These are phyloP conservation scores for Hysterium pulicare DNA, from an alignment of 2,329 filamentous ascomycete species.

Conservation along the genomic window DNA sequence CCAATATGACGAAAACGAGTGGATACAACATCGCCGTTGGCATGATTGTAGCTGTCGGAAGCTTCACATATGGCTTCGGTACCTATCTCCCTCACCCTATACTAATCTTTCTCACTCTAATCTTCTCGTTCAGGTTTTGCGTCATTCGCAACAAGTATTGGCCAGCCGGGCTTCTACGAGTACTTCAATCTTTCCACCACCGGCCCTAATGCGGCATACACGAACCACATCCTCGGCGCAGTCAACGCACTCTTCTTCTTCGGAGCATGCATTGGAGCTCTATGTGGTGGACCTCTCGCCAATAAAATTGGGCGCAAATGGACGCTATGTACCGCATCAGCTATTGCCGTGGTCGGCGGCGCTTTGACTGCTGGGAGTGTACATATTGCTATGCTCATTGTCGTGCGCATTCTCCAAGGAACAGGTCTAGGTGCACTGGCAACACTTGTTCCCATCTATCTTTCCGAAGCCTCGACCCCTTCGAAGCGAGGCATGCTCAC, in stretches of 20 bases:
- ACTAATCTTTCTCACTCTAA: too few relatives aligned
- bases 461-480: slow-evolving; percentile 21
- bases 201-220: slow-evolving; percentile 14
- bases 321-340: slow-evolving; percentile 8
- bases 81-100: not conserved
- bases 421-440: not conserved
- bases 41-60: slow-evolving; percentile 20
- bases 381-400: slow-evolving; percentile 22
- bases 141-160: slow-evolving; percentile 21
- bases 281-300: slow-evolving; percentile 11
- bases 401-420: slow-evolving; percentile 22
- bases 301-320: slow-evolving; percentile 12
- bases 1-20: slow-evolving; percentile 19
- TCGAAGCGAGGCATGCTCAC: slow-evolving; percentile 23
- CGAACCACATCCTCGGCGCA: slow-evolving; percentile 16
- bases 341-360: slow-evolving; percentile 12
- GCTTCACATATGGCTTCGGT: slow-evolving; percentile 25
- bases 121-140: slow-evolving; percentile 14
- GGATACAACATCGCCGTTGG: slow-evolving; percentile 23
- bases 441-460: slow-evolving; percentile 13
- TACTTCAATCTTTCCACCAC: slow-evolving; percentile 17
- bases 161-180: slow-evolving; percentile 17
- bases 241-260: slow-evolving; percentile 16
- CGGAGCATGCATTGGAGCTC: slow-evolving; percentile 12
- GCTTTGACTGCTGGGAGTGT: slow-evolving; percentile 14